These are phyloP conservation scores for Scorias spongiosa DNA, from an alignment of 2,329 filamentous ascomycete species.

Conservation along the genomic window DNA sequence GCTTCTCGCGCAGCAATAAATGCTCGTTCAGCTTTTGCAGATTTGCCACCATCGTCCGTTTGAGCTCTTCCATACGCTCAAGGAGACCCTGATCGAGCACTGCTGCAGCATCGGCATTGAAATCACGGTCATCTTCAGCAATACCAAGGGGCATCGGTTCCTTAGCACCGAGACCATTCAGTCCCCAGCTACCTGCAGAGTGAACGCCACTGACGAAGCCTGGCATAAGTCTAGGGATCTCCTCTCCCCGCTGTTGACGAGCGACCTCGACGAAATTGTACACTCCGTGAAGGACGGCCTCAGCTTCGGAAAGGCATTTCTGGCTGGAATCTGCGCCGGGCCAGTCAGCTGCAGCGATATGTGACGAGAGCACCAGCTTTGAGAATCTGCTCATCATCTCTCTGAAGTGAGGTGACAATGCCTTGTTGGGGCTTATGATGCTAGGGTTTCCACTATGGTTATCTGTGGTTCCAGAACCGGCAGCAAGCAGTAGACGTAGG, in stretches of 20 bases:
- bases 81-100: constrained; percentile 62
- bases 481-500: constrained; percentile 78
- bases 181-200: constrained; percentile 75
- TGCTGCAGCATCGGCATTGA: constrained; percentile 52
- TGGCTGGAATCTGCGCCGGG: constrained; percentile 84
- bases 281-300: constrained; percentile 83
- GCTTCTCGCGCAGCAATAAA: constrained; percentile 61
- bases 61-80: constrained; percentile 72
- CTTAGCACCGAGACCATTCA: constrained; percentile 46
- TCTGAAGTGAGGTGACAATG: constrained; percentile 88
- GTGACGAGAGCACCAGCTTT: constrained; percentile 94
- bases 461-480: constrained; percentile 91
- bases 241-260: constrained; percentile 79
- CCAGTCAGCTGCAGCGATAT: constrained; percentile 93
- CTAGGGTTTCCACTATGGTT: constrained; percentile 97
- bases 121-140: constrained; percentile 76
- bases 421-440: constrained; percentile 98
- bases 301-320: constrained; percentile 94
- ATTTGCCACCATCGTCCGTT: constrained; percentile 69
- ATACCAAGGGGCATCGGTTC: constrained; percentile 54
- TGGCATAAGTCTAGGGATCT: constrained; percentile 81
- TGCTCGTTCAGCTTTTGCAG: constrained; percentile 80
- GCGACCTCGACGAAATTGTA: constrained; percentile 95
- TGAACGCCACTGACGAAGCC: constrained; percentile 82
- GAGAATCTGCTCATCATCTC: constrained; percentile 99